These are phyloP conservation scores for Daedaleopsis sinensis DNA, from an alignment of 768 basidiomycete species.

Conservation along the genomic window DNA sequence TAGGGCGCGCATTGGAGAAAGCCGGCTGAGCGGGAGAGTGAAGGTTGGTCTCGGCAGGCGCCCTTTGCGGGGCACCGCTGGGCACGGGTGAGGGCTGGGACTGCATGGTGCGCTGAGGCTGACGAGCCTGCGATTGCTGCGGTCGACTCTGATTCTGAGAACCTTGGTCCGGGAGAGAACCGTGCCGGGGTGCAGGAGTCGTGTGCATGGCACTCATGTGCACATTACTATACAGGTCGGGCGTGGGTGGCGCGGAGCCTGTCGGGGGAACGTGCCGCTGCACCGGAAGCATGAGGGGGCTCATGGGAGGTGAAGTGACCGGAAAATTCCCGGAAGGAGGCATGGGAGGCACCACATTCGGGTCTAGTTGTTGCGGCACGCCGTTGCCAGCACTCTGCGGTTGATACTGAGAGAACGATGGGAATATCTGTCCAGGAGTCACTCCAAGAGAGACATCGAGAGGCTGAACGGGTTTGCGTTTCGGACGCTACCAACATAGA, in stretches of 20 bases:
- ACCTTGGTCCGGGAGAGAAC: background rate
- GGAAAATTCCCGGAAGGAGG: conserved; percentile 11
- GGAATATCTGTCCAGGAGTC: conserved; percentile 36
- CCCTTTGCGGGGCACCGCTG: conserved; percentile 3
- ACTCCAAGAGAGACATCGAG: conserved; percentile 27
- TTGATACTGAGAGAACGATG: conserved; percentile 22
- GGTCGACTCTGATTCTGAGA: background rate
- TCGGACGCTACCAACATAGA: background rate
- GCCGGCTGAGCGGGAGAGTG: conserved; percentile 5
- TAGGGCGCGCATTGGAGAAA: conserved; percentile 1
- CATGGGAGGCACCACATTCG: conserved; percentile 13
- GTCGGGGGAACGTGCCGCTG: conserved; percentile 10
- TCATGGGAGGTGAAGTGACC: conserved; percentile 2
- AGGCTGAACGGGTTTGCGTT: conserved; percentile 13
- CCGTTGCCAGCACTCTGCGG: conserved; percentile 20
- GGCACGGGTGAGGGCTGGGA: background rate
- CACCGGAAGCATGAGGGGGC: conserved; percentile 16
- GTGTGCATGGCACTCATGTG: conserved; percentile 7
- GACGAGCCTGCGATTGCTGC: background rate
- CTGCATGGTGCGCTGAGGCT: background rate
- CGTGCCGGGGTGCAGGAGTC: background rate
- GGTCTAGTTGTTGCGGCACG: background rate
- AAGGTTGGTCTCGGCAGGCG: conserved; percentile 11
- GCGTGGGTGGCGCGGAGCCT: conserved; percentile 10
- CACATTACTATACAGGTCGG: conserved; percentile 13